phyloP scores from a whole-genome alignment of 768 basidiomycete species.

The Boletus rex-veris region DNA sequence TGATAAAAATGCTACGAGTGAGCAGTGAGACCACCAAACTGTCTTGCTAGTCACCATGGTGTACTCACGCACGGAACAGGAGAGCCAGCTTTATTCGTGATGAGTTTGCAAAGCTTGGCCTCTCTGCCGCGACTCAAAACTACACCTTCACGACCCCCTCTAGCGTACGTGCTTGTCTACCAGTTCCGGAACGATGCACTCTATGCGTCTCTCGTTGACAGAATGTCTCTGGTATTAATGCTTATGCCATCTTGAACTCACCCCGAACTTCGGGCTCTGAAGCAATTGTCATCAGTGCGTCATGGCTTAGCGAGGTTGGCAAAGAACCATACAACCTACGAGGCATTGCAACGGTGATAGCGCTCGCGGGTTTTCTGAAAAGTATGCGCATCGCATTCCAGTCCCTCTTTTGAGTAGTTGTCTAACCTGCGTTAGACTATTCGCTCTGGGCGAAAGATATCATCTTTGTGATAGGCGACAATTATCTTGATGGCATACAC shows the following conservation, averaged over 20 bases:
- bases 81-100: constrained; percentile 57
- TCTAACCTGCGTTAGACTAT: constrained; percentile 48
- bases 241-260: constrained; percentile 77
- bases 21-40: constrained; percentile 53
- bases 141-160: constrained; percentile 56
- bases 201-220: constrained; percentile 28
- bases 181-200: neutral
- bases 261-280: constrained; percentile 93
- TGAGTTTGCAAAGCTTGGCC: constrained; percentile 73
- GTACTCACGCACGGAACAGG: constrained; percentile 37
- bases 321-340: constrained; percentile 69
- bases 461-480: constrained; percentile 85
- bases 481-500: constrained; percentile 86
- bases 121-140: constrained; percentile 63
- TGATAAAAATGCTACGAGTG: constrained; percentile 60
- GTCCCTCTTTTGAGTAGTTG: neutral
- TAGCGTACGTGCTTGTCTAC: constrained; percentile 38
- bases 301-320: constrained; percentile 73
- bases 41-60: neutral
- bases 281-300: constrained; percentile 87
- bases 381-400: constrained; percentile 42
- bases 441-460: constrained; percentile 96
- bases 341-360: constrained; percentile 80
- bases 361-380: constrained; percentile 81
- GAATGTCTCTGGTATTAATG: constrained; percentile 66